phyloP scores from a whole-genome alignment of 2,329 filamentous ascomycete genomes.

The Dactylellina sp. region DNA sequence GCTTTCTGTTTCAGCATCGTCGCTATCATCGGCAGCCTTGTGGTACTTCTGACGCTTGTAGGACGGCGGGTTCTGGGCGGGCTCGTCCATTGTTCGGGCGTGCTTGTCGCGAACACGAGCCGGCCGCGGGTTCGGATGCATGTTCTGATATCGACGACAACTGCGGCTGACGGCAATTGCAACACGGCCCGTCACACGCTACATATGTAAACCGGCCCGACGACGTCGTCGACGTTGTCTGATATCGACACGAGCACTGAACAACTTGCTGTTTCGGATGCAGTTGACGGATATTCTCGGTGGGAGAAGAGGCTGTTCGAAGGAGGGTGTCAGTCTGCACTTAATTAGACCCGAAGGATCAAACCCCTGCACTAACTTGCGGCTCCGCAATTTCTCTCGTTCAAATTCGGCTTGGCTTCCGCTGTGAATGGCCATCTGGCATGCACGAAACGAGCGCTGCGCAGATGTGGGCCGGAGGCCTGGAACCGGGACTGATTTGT shows the following conservation, averaged over 20 bases:
- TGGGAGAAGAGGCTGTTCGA: too few species aligned
- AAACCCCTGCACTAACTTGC: slow-evolving; percentile 9
- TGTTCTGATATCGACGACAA: neutral
- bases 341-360: neutral
- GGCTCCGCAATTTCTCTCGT: slow-evolving; percentile 29
- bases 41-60: slow-evolving; percentile 23
- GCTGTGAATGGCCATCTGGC: slow-evolving; percentile 9
- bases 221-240: too few species aligned
- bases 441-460: neutral
- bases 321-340: too few species aligned
- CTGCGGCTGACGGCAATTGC: neutral
- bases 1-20: slow-evolving; percentile 23
- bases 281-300: too few species aligned
- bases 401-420: slow-evolving; percentile 7
- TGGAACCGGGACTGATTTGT: slow-evolving; percentile 34
- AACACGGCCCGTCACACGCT: too few species aligned
- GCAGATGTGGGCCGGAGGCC: slow-evolving; percentile 30
- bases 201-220: too few species aligned
- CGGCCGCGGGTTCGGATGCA: too few species aligned
- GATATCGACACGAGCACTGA: too few species aligned
- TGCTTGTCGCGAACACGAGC: slow-evolving; percentile 3
- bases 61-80: slow-evolving; percentile 18
- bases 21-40: slow-evolving; percentile 7
- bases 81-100: slow-evolving; percentile 25
- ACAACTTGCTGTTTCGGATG: too few species aligned